Base-by-base conservation (phyloP, 2,329 filamentous ascomycete species). In the Alternaria tenuissima region DNA sequence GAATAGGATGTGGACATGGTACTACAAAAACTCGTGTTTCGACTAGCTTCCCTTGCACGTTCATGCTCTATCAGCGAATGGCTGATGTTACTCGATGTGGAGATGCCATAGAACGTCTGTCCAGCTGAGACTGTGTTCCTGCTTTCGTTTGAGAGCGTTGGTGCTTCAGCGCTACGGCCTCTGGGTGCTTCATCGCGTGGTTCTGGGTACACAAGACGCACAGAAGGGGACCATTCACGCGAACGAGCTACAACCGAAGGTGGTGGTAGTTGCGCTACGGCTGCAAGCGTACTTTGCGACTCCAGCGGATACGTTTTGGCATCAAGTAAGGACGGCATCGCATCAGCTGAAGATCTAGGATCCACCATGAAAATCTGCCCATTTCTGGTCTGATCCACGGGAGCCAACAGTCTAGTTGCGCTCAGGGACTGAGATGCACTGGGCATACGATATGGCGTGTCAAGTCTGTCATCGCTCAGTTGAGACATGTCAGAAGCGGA, bases 1-100 rank as follows among this genome's bases (percentile, higher is more conserved):
- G 76, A 78, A 53, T 78, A 77, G 7, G 69, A 73, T 5, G 74
- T 75, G 26, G 76, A 75, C 56, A 67, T 55, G n/a, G 70, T 73
- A 62, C 74, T 76, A 69, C 74, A 73, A 41, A 76, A 72, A 57
- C 76, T 78, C 6, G 66, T 61, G 43, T 74, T 74, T 39, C 64
- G 66, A 58, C 68, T 76, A 26, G 62, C 32, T 38, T 67, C 62
- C 24, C 57, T 66, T 49, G 54, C 57, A 30, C 59, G 59, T 32
- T 69, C 65, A 54, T 56, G 55, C 51, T 67, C 69, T 32, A 42
- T 43, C 11, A 66, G 53, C 9, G 73, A 73, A 42, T 68, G 61
- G 16, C 61, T 62, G 41, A 38, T 34, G 14, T 71, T 65, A 7
- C 51, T 51, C 42, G 61, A 63, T 7, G 71, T 52, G 18, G 70